Evolutionary conservation across 805 yeast species (phyloP), one percentile per base, ranked within the genome.

Genomic region (Komagataella populi): DNA sequence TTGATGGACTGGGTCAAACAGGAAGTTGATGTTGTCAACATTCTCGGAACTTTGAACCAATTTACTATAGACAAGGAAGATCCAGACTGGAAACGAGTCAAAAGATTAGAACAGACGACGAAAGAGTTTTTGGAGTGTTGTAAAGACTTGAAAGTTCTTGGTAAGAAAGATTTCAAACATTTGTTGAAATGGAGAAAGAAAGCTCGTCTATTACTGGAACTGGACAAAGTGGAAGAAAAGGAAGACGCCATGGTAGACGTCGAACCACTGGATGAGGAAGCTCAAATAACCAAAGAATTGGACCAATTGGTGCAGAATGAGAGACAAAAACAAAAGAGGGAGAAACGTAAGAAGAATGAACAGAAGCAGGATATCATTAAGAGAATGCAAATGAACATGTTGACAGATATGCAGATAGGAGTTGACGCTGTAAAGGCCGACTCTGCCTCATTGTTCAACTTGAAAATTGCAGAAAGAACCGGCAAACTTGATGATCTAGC

Each of bases 351-450:
- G 59, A 77, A 78, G 51, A 89, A 93, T 64, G 96, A 90, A 67
- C 57, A 67, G 55, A 88, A 87, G 61, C 96, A 88, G 64, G 87
- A 85, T 66, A 97, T 91, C 63, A 78, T 91, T 48, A 73, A 77
- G 49, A 80, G 98, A 70, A 83, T 88, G 86, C 97, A 93, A 70
- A 83, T 93, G 91, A 87, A 87, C 66, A 90, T 93, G 96, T 72
- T 86, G 53, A 87, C 96, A 5, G 96, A 95, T 61, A 79, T 77
- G 70, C 95, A 89, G 61, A 81, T 93, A 55, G 97, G 98, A 76
- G 73, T 87, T 51, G 99, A 93, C 63, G 96, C 96, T 16, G 91
- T 87, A 16, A 77, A 77, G 50, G 72, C 80, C 54, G 96, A 93
- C 44, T 74, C 84, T 51, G 90, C 85, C 53, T 77, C 90, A 1